Evolutionary conservation across 768 basidiomycete genomes (phyloP), one percentile per base, ranked within the genome.

Genomic region (Hygrocybe punicea): DNA sequence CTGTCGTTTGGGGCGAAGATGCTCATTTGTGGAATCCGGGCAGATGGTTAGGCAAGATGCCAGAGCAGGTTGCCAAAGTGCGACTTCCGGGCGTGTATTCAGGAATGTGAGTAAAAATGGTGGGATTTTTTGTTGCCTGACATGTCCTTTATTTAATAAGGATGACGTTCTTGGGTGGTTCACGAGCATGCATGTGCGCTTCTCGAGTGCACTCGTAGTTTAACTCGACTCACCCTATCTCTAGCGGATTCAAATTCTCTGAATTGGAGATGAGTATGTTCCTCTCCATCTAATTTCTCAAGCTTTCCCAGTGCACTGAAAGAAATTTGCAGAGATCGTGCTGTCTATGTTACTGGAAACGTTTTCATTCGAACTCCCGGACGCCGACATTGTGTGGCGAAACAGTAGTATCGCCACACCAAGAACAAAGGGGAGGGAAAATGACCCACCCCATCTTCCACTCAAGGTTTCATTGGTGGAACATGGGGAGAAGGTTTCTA

Each of bases 261-360:
- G 76, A 81, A 58, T 68, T 82, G 6, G 80, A 81, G 62, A 79
- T 80, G 70, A 81, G 80, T 81, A 62, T 21, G 76, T n/a, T n/a
- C 69, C 25, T 9, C 8, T 10, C 42, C 13, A 7, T 6, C 34
- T 44, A 17, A 10, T 10, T 14, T 13, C 4, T 5, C n/a, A n/a
- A n/a, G n/a, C 4, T 21, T 17, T 13, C 45, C 19, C 42, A 3
- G 44, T 40, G 10, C 39, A 1, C 35, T 13, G 13, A 7, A 35
- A 9, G 4, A 25, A 24, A 52, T n/a, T 51, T 2, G n/a, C 60
- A 75, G 73, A 73, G 66, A 65, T 70, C 29, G 62, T 72, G 3
- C 51, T 74, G 10, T 63, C 61, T 0, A 45, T 65, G 19, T 58
- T 76, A 7, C 47, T 75, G 10, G 60, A 65, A 19, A 51, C 57